Conservation (phyloP, 805 yeast genomes). For the Metschnikowia baotianmanensis region DNA sequence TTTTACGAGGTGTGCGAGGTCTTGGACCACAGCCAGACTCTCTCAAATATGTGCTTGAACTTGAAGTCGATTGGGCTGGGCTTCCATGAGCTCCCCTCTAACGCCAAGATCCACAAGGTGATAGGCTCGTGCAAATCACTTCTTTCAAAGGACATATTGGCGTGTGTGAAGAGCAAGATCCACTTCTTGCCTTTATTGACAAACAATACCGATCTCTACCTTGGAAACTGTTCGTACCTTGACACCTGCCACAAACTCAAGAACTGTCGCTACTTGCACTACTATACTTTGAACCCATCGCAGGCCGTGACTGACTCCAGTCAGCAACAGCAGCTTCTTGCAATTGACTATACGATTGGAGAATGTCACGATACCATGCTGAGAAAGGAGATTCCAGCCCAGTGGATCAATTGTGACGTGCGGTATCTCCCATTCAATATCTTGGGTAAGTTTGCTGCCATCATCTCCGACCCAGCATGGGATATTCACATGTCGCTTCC, state of each 20-base stretch:
- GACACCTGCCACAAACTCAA: constrained; percentile 90
- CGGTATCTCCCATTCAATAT: constrained; percentile 64
- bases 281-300: constrained; percentile 49
- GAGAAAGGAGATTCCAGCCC: constrained; percentile 52
- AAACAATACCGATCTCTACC: constrained; percentile 58
- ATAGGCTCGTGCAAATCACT: constrained; percentile 15
- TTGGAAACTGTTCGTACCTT: constrained; percentile 91
- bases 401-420: constrained; percentile 87
- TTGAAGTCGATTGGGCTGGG: constrained; percentile 16
- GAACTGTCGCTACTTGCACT: constrained; percentile 80
- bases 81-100: constrained; percentile 17
- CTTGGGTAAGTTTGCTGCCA: constrained; percentile 77
- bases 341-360: constrained; percentile 47
- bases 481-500: constrained; percentile 88
- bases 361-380: constrained; percentile 40
- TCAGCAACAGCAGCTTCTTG: constrained; percentile 8
- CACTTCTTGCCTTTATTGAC: constrained; percentile 26
- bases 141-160: constrained; percentile 13
- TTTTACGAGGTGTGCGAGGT: constrained; percentile 53
- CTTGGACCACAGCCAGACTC: constrained; percentile 27
- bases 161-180: constrained; percentile 23
- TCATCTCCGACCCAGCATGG: constrained; percentile 96
- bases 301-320: constrained; percentile 3
- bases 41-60: constrained; percentile 21
- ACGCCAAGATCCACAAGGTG: constrained; percentile 16